These are phyloP conservation scores for Penicillium concentricum DNA, from an alignment of 2,329 filamentous ascomycete genomes.

Conservation along the genomic window DNA sequence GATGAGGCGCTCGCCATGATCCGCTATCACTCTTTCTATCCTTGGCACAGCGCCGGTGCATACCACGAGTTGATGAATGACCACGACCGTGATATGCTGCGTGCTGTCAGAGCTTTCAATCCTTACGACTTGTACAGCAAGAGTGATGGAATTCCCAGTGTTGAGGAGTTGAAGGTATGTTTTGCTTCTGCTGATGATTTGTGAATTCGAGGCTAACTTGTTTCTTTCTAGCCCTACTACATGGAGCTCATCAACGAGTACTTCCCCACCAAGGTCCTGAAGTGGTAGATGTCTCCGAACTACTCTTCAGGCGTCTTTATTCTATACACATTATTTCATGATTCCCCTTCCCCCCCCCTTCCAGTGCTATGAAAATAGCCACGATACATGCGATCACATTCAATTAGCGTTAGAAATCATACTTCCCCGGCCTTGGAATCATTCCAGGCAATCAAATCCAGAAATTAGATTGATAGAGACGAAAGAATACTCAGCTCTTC, in stretches of 20 bases:
- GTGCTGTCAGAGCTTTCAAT: slow-evolving; percentile 82
- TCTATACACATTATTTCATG: slow-evolving; percentile 5
- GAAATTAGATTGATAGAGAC: background rate
- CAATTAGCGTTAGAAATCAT: slow-evolving; percentile 6
- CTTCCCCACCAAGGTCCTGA: slow-evolving; percentile 66
- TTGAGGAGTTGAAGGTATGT: slow-evolving; percentile 66
- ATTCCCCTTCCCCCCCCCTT: slow-evolving; percentile 19
- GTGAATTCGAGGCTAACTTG: background rate
- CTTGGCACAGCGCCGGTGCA: slow-evolving; percentile 80
- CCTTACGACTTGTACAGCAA: slow-evolving; percentile 92
- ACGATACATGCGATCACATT: background rate
- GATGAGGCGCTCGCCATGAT: slow-evolving; percentile 88
- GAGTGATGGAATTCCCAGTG: slow-evolving; percentile 74
- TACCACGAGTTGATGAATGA: slow-evolving; percentile 81
- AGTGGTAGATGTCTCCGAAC: slow-evolving; percentile 55
- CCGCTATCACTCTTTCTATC: slow-evolving; percentile 88
- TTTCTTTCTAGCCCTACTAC: slow-evolving; percentile 60
- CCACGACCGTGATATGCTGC: slow-evolving; percentile 75
- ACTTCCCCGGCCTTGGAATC: background rate
- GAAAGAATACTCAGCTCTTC: background rate
- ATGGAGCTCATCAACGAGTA: slow-evolving; percentile 72
- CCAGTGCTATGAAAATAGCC: background rate
- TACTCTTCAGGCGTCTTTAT: slow-evolving; percentile 1
- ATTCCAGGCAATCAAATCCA: background rate
- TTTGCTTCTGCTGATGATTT: background rate